These are phyloP conservation scores for Arabidopsis lyrata DNA, from an alignment of 441 rosid genomes.

Conservation along the genomic window DNA sequence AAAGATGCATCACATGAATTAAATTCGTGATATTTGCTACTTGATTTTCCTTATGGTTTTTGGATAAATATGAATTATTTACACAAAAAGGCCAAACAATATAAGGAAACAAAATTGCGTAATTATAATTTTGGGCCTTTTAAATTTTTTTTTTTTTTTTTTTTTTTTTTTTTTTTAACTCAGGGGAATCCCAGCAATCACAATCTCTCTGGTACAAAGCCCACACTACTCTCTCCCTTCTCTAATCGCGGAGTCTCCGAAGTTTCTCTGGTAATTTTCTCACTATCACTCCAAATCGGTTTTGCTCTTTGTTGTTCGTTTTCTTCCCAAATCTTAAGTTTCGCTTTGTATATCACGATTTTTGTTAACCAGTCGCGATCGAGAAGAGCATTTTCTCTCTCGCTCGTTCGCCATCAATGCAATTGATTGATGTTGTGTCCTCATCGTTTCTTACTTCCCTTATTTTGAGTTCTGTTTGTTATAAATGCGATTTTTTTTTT, in stretches of 20 bases:
- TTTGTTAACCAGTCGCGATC: constrained; percentile 30
- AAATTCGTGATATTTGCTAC: background rate
- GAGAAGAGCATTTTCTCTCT: constrained; percentile 22
- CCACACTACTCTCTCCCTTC: constrained; percentile 13
- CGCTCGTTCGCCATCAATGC: constrained; percentile 25
- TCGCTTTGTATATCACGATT: background rate
- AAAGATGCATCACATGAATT: background rate
- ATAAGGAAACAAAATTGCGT: constrained; percentile 1
- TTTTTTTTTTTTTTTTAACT: too few species aligned
- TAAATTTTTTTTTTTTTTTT: background rate
- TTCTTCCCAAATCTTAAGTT: constrained; percentile 10
- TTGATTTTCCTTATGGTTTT: background rate
- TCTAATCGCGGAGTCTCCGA: constrained; percentile 54
- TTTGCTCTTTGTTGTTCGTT: background rate
- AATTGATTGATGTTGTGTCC: constrained; percentile 7
- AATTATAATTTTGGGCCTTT: background rate
- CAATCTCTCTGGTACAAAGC: constrained; percentile 29
- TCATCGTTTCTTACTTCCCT: constrained; percentile 3
- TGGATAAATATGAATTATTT: constrained; percentile 38
- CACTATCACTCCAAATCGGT: background rate
- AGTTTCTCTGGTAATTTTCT: constrained; percentile 33
- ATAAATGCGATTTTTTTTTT: constrained; percentile 15
- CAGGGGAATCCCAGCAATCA: too few species aligned
- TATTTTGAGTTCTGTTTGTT: background rate
- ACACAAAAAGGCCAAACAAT: constrained; percentile 21